Evolutionary conservation across 768 basidiomycete genomes (phyloP), one percentile per base, ranked within the genome.

Genomic region (Gelatoporia subvermispora): DNA sequence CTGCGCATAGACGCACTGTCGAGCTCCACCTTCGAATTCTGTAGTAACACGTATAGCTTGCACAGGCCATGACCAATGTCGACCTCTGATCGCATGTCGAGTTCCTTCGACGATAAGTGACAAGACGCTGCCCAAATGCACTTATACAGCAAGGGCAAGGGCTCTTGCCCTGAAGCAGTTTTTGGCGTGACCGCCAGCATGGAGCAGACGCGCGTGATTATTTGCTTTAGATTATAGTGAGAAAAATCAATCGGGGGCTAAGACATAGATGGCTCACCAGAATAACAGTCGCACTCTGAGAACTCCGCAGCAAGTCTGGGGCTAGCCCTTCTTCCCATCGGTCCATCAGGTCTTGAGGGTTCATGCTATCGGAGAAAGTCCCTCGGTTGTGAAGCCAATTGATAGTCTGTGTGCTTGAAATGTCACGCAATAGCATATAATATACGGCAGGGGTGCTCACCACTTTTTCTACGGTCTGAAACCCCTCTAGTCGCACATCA

Each of bases 401-500:
- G 4, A 35, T 11, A 8, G 48, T 55, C 54, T 54, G 31, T n/a
- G 16, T 42, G 13, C n/a, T n/a, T 10, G 20, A 20, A 7, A 11
- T 37, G 45, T 43, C 35, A 21, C 35, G 8, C 5, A 42, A 31
- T 36, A 17, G 24, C 16, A 10, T 21, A 40, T 4, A 28, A 15
- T 5, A 7, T 31, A 31, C 28, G 28, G 13, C 28, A n/a, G n/a
- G n/a, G 25, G 15, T 23, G 60, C 74, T 56, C 56, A 85, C 85
- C 50, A 84, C 55, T 41, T 60, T 60, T 4, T 70, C 62, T 40
- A 85, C 68, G 23, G 65, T 66, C 45, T 84, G 82, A 2, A 73
- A 66, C 31, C 79, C 64, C 23, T 74, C 69, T 35, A 68, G 60
- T 18, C 78, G 72, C 49, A 68, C 67, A 55, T 86, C 84, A 41